Evolutionary conservation across 495 filamentous ascomycete genomes (phyloP), one percentile per base, ranked within the genome.

Genomic region (Baudoinia panamericana): DNA sequence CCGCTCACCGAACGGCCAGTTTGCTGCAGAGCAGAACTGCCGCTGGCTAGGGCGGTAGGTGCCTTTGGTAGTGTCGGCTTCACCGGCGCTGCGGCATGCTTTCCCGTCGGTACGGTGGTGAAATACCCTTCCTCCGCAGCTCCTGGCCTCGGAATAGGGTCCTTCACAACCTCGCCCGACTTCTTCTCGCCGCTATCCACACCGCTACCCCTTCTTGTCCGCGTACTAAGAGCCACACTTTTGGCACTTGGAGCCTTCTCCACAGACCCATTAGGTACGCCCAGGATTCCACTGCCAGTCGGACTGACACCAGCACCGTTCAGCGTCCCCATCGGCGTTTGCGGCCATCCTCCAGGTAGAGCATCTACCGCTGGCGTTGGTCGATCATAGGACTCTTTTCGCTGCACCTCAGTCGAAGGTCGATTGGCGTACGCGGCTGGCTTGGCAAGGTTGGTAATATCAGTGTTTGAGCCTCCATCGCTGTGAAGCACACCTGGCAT

Each of bases 41-140:
- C 39, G 15, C 27, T 30, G 5, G 11, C 39, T 16, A 33, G 17
- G 15, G 15, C 30, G 22, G 7, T 13, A 4, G 21, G 6, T 27
- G 23, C 41, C 5, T 7, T 38, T 12, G 33, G 35, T 17, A 5
- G 18, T 6, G 39, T 16, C 13, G 42, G 42, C n/a, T 33, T 38
- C 16, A 19, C 23, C 5, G 42, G 13, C 11, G 28, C 24, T 5
- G 22, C 31, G 12, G 33, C 26, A 5, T 33, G 23, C 35, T 45
- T 45, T 12, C 42, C 42, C 21, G 38, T 45, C 3, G 33, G 42
- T 23, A 31, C 15, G 9, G 25, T 24, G 2, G 33, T 37, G 35
- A 45, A 45, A 21, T 45, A 45, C 7, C 42, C 42, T 27, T 45
- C 42, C 35, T 39, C 42, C 16, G 42, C 34, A 5, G 42, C 42